Evolutionary conservation across 352 stramenopile genomes (phyloP), one percentile per base, ranked within the genome.

Genomic region (Phytophthora aleatoria): DNA sequence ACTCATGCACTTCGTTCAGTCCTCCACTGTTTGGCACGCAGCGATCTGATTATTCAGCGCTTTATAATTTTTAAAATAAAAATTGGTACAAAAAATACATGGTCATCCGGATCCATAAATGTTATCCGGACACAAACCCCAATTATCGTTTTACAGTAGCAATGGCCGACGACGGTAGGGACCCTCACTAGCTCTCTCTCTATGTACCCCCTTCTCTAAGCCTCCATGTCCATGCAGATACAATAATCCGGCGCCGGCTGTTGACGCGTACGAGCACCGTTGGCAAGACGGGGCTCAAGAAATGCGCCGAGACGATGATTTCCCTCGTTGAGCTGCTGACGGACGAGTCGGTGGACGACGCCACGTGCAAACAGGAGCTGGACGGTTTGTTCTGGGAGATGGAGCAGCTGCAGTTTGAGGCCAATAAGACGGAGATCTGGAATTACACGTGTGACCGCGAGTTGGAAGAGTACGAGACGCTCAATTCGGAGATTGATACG

Each of bases 351-450:
- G 74, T 87, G 52, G 81, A 92, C 68, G 64, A 73, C 41, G 66
- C 58, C 41, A 74, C 70, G 27, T 90, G 81, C 58, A 88, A 86
- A 61, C 74, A 86, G 36, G 83, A 90, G 56, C 73, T 93, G 51
- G 85, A 93, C 43, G 57, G 74, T 55, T 72, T 94, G n/a, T 71
- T 94, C 31, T 96, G 87, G 87, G 87, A 96, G 57, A 75, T 96
- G 59, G 85, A 94, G 56, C 82, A 94, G 65, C 62, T 94, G 8
- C 81, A 94, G 71, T 90, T 91, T 28, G 87, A 96, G 55, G 85
- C 87, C 16, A 89, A 82, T 48, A 94, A 93, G 69, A 90, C 84
- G 16, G 75, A 90, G 44, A 85, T 94, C 28, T 76, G 90, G 67
- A 88, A 85, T 65, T 91, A 85, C 67, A 96, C 85, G 66, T 91